Evolutionary conservation across 495 filamentous ascomycete genomes (phyloP).

Genomic region (Hypoxylon lienhwacheense): DNA sequence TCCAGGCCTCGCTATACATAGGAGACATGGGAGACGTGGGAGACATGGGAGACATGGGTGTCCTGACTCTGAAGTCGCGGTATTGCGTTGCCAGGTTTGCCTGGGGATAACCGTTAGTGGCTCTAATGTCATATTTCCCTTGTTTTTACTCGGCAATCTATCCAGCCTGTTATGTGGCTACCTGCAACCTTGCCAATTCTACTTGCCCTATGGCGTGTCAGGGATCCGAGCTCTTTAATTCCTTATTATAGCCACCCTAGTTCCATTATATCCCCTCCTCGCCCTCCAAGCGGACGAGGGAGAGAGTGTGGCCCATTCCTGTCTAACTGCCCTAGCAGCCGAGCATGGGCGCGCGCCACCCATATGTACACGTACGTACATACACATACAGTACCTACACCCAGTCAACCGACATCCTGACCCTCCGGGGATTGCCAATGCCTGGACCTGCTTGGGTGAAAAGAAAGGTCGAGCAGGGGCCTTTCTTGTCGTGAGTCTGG

Average conservation of each 20-base stretch:
- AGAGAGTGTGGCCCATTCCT: constrained; percentile 38
- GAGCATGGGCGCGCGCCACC: constrained; percentile 40
- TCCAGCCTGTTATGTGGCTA: constrained; percentile 35
- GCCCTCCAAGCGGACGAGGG: constrained; percentile 42
- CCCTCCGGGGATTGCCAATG: constrained; percentile 40
- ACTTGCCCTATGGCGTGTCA: constrained; percentile 49
- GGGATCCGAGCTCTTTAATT: constrained; percentile 44
- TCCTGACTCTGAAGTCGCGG: constrained; percentile 12
- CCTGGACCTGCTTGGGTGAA: constrained; percentile 37
- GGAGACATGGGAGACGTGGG: too few species aligned
- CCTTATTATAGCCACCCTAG: constrained; percentile 51
- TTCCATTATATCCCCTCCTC: constrained; percentile 46
- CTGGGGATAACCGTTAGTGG: constrained; percentile 27
- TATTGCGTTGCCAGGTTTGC: constrained; percentile 26
- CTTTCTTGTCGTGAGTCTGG: constrained; percentile 36
- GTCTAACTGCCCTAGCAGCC: constrained; percentile 37
- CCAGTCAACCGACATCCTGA: constrained; percentile 41
- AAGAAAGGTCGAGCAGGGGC: constrained; percentile 38
- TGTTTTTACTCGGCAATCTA: constrained; percentile 42
- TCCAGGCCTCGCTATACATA: constrained; percentile 23
- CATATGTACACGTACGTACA: constrained; percentile 17
- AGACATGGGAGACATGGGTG: too few species aligned
- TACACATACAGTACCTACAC: constrained; percentile 31
- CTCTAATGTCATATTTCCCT: constrained; percentile 34
- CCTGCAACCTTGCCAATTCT: constrained; percentile 39